Percentiles rank a stretch among this genome's conserved stretches.
These are phyloP conservation scores for Nigrospora sphaerica DNA, from an alignment of 2,329 filamentous ascomycete genomes.

Conservation along the genomic window DNA sequence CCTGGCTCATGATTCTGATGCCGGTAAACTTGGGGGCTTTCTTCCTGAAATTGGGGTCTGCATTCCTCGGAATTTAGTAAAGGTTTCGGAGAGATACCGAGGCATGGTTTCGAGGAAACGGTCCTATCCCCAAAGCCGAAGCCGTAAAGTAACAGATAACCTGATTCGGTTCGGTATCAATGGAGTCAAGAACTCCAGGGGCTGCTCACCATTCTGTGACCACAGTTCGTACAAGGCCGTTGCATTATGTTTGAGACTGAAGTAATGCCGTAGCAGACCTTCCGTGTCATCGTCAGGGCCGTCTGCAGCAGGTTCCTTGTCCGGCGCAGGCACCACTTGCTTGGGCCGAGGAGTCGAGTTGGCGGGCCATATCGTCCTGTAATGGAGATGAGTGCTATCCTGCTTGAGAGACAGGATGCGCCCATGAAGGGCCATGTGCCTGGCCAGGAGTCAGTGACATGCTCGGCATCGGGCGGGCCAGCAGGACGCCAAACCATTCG, in stretches of 20 bases:
- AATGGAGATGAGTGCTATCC: constrained; percentile 71
- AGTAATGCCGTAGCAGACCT: constrained; percentile 71
- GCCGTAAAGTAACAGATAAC: too few relatives aligned
- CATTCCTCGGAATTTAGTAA: too few relatives aligned
- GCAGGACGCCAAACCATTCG: constrained; percentile 58
- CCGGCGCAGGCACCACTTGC: constrained; percentile 15
- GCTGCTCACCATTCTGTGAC: constrained; percentile 39
- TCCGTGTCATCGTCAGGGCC: constrained; percentile 58
- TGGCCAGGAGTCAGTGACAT: constrained; percentile 19
- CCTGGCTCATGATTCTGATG: constrained; percentile 86
- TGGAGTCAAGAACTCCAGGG: too few relatives aligned
- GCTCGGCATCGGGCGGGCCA: not conserved
- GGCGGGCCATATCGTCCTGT: constrained; percentile 56
- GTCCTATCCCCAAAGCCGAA: too few relatives aligned
- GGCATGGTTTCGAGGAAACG: too few relatives aligned
- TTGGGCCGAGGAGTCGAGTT: not conserved
- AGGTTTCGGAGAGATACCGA: too few relatives aligned
- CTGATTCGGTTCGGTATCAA: constrained; percentile 12
- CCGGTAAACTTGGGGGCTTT: constrained; percentile 84
- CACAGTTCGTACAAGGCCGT: constrained; percentile 75
- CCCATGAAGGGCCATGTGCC: constrained; percentile 78
- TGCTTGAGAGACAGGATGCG: constrained; percentile 81
- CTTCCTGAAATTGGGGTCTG: constrained; percentile 82
- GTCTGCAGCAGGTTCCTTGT: constrained; percentile 11
- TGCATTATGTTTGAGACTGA: constrained; percentile 77